Conservation (phyloP, 140 eudicot genomes). For the Cichorium intybus region DNA sequence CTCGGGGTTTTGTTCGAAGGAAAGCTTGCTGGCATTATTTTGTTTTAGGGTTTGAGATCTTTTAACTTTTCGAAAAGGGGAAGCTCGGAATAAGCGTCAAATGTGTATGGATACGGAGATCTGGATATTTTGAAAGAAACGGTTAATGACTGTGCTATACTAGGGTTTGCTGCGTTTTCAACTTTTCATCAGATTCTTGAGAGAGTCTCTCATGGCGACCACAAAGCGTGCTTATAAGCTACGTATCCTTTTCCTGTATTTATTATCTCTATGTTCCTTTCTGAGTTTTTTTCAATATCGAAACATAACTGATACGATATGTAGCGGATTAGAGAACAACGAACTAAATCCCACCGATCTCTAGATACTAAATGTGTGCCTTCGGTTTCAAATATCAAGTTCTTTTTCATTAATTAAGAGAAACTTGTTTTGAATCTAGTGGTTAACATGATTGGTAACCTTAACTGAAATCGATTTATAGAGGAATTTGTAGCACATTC, state of each 20-base stretch:
- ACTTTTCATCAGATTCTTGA: constrained; percentile 12
- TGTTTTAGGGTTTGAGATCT: constrained; percentile 38
- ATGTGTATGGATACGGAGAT: constrained; percentile 18
- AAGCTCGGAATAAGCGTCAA: constrained; percentile 16
- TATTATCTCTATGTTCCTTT: background rate
- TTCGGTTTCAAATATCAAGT: background rate
- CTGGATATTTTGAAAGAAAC: constrained; percentile 11
- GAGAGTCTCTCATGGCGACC: constrained; percentile 40
- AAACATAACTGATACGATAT: background rate
- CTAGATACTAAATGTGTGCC: background rate
- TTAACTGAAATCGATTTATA: constrained; percentile 35
- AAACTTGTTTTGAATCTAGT: background rate
- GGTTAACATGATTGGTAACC: constrained; percentile 20
- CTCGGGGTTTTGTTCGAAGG: constrained; percentile 1
- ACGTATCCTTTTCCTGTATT: constrained; percentile 72
- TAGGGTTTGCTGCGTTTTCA: constrained; percentile 40
- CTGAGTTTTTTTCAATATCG: background rate
- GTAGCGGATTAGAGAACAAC: background rate
- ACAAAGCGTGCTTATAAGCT: constrained; percentile 98
- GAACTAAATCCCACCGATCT: background rate
- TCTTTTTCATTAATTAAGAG: background rate
- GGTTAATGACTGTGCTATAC: constrained; percentile 10
- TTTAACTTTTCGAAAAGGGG: constrained; percentile 1
- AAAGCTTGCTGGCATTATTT: constrained; percentile 8
- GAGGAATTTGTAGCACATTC: constrained; percentile 99